Evolutionary conservation across 345 rosid species (phyloP), one percentile per base, ranked within the genome.

Genomic region (Eucalyptus erythrocorys): DNA sequence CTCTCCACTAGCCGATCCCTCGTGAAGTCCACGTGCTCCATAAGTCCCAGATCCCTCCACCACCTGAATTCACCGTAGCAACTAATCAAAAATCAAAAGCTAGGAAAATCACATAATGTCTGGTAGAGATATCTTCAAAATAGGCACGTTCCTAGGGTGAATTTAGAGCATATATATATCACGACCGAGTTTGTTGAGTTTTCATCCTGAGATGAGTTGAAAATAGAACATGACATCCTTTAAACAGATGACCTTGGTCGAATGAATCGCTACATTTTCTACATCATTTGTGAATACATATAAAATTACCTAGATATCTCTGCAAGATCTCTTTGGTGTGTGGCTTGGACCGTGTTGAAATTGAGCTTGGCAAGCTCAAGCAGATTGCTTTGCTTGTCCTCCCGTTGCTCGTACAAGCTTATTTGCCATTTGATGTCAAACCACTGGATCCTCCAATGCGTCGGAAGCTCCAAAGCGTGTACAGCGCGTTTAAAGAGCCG

Each of bases 1-100:
- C 95, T 87, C 85, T 95, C 95, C 1, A 92, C 95, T 59, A 92
- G 85, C 53, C 95, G 90, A 88, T 93, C 94, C 89, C 95, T 92
- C 3, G 93, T 85, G 64, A 95, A 95, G 42, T 86, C 88, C 32
- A 95, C 47, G 4, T 88, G 87, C 48, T 95, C 91, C 21, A 91
- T 91, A 24, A 95, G 79, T 24, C 89, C 92, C 81, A 92, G 86
- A 86, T 91, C 91, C 85, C 87, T 89, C 96, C 96, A 94, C 97
- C 97, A 95, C 90, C 96, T 93, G 59, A 68, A 37, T 43, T 19
- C 48, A 22, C 66, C 55, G 30, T 32, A 87, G 48, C 17, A 47
- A 27, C 8, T 49, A 68, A 32, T 50, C 85, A 40, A 40, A 17
- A 22, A 48, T 76, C 45, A 10, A 68, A 68, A 17, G 26, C 81